Conservation (phyloP, 768 basidiomycete genomes). For the Podaxis rugospora region DNA sequence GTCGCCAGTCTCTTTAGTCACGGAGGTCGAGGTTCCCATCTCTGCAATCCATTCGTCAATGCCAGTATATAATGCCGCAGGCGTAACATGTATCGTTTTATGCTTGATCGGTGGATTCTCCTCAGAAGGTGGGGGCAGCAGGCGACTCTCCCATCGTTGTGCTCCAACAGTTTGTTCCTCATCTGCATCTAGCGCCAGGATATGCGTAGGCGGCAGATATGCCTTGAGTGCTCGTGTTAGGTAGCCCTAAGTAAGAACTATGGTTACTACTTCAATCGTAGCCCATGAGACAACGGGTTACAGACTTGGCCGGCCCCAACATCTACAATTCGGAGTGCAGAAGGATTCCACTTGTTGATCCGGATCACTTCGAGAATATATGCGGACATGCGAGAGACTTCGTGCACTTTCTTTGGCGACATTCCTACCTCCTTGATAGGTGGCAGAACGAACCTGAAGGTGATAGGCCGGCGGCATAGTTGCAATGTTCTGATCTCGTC, state of each 20-base stretch:
- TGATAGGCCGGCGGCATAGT: constrained; percentile 21
- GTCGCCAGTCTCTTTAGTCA: not conserved
- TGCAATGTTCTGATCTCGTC: constrained; percentile 20
- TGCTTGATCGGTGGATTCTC: constrained; percentile 42
- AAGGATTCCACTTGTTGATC: constrained; percentile 16
- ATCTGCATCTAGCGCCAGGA: constrained; percentile 67
- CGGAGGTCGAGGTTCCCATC: not conserved
- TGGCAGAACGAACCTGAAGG: constrained; percentile 12
- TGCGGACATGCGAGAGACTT: constrained; percentile 59
- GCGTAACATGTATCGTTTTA: constrained; percentile 50
- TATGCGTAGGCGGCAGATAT: constrained; percentile 30
- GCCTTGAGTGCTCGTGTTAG: constrained; percentile 47
- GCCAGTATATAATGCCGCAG: constrained; percentile 38
- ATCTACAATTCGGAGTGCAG: constrained; percentile 50
- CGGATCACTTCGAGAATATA: constrained; percentile 41
- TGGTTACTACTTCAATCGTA: too few relatives aligned
- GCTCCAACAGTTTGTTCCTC: constrained; percentile 57
- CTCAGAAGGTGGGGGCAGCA: constrained; percentile 15
- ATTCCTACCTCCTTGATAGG: constrained; percentile 36
- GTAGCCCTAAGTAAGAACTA: constrained; percentile 38
- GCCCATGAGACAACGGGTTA: not conserved
- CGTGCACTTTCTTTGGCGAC: constrained; percentile 76
- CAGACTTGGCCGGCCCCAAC: constrained; percentile 70
- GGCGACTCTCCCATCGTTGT: constrained; percentile 33
- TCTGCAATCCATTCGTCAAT: constrained; percentile 50